A percentile compares a stretch with the other conserved stretches of the same genome.
These are phyloP conservation scores for Mycena leptocephala DNA, from an alignment of 768 basidiomycete species.

Conservation along the genomic window DNA sequence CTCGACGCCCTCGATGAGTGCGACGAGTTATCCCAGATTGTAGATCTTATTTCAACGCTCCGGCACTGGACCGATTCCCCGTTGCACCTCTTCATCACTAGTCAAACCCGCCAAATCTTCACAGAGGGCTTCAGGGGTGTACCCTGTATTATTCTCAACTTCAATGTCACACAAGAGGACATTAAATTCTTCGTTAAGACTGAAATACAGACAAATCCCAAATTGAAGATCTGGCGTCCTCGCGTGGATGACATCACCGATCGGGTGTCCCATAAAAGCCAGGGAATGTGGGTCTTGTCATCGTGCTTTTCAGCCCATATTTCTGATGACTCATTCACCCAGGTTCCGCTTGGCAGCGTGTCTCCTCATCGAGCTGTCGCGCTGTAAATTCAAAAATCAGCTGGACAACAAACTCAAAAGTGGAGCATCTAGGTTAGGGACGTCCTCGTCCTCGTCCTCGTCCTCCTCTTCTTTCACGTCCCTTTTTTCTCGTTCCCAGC, in stretches of 20 bases:
- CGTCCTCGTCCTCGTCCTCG: no score
- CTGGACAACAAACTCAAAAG: neutral
- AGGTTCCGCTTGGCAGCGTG: neutral
- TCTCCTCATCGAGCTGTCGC: constrained; percentile 1
- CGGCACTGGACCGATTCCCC: neutral
- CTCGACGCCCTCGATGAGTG: constrained; percentile 20
- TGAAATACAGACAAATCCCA: neutral
- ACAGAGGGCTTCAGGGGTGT: neutral
- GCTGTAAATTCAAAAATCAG: neutral
- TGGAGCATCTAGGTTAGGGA: no score
- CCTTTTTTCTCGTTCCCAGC: no score
- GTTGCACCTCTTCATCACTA: constrained; percentile 9
- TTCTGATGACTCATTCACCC: neutral
- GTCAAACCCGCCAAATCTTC: neutral
- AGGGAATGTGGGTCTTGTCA: neutral
- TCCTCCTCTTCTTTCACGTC: no score
- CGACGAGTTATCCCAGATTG: neutral
- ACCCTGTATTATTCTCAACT: neutral
- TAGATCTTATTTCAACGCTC: neutral
- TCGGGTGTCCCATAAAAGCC: neutral
- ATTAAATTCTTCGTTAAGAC: neutral
- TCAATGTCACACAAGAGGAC: neutral
- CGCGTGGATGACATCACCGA: neutral
- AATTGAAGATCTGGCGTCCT: neutral
- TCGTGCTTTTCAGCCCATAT: no score